Base-by-base conservation (phyloP, 2,329 filamentous ascomycete genomes). In the Parafenestella ontariensis region DNA sequence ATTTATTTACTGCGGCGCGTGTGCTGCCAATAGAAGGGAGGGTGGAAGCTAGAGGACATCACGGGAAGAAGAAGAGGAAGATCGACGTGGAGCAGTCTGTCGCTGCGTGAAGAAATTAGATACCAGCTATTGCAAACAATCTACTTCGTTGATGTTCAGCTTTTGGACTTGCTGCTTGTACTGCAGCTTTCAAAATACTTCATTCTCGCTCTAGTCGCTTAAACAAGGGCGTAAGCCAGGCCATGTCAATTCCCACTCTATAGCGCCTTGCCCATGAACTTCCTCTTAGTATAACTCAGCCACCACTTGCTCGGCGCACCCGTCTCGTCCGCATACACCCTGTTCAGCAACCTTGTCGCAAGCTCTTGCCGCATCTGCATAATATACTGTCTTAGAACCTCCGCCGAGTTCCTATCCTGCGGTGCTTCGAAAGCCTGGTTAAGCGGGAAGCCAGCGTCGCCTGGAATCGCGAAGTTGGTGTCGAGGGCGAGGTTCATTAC, bases 211-310 rank as follows among this genome's bases (percentile, higher is more conserved):
- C 31, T 34, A n/a, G 5, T 34, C 13, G 31, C 31, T 34, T 34
- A 15, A 31, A 13, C 29, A 31, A 15, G 9, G 9, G 24, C 9
- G 9, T 26, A n/a, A n/a, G n/a, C n/a, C n/a, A n/a, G n/a, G n/a
- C 13, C 13, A 7, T 31, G 6, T 31, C 9, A 11, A 34, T 37
- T 17, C 15, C 28, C 8, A 31, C 20, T 55, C 46, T 70, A 76
- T 65, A 77, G 65, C 18, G 78, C 72, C 87, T 98, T 98, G 76
- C 93, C 93, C 95, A 99, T 98, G 75, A 99, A 99, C 87, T 97
- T 97, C 80, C 95, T 89, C 88, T 98, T 98, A 49, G 91, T 91
- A 77, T 97, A 99, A 83, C 95, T 98, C 76, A 99, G 79, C 95
- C 95, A 99, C 91, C 94, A 98, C 52, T 88, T 87, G 62, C 79